These are phyloP conservation scores for Diatrype stigma DNA, from an alignment of 2,329 filamentous ascomycete genomes.

Conservation along the genomic window DNA sequence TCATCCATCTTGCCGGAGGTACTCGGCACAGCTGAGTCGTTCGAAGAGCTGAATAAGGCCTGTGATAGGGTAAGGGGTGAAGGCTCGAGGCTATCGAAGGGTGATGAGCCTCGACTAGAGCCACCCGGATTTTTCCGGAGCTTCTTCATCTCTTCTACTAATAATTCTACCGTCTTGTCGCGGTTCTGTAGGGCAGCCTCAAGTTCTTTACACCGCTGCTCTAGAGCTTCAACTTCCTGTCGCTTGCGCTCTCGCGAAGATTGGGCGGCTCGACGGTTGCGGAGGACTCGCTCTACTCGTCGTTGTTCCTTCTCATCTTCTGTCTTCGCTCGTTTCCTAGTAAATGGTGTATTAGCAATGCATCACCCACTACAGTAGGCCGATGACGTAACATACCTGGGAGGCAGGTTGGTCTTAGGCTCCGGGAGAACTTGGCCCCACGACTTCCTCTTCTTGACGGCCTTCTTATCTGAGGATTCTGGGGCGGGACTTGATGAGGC, in stretches of 20 bases:
- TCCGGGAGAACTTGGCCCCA: constrained; percentile 97
- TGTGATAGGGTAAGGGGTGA: constrained; percentile 55
- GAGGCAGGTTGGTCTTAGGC: constrained; percentile 93
- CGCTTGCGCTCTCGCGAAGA: constrained; percentile 94
- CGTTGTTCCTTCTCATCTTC: constrained; percentile 99
- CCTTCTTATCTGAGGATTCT: constrained; percentile 55
- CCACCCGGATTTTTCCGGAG: constrained; percentile 42
- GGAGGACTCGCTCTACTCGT: constrained; percentile 92
- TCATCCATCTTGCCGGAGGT: constrained; percentile 38
- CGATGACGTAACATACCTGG: constrained; percentile 55
- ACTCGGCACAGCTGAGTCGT: constrained; percentile 20
- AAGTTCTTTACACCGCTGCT: constrained; percentile 68
- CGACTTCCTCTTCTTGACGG: constrained; percentile 90
- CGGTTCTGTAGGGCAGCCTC: constrained; percentile 59
- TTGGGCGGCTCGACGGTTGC: constrained; percentile 92
- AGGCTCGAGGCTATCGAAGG: constrained; percentile 38
- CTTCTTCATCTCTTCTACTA: constrained; percentile 47
- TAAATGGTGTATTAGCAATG: neutral
- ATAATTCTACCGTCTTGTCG: constrained; percentile 46
- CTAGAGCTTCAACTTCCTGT: constrained; percentile 79
- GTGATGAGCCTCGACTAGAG: constrained; percentile 36
- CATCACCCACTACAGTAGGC: constrained; percentile 20
- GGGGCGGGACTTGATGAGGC: constrained; percentile 17
- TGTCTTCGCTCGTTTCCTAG: constrained; percentile 93
- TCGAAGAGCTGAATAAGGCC: constrained; percentile 48